Evolutionary conservation across 2,329 filamentous ascomycete species (phyloP).

Genomic region (Calonectria fujianensis): DNA sequence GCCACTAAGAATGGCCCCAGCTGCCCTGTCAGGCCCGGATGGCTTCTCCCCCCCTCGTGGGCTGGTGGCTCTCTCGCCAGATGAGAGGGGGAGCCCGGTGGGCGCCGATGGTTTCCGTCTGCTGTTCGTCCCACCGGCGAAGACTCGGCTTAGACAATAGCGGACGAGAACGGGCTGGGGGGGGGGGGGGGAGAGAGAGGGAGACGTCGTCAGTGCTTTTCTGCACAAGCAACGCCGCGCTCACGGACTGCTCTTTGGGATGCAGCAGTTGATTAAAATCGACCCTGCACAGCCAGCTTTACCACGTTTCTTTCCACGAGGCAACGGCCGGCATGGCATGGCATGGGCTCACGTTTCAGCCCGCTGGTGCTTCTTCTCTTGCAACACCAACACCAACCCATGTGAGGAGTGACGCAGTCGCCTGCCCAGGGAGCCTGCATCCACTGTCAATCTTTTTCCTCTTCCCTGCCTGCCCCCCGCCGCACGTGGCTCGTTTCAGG

Average conservation of each 20-base stretch:
- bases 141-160: not conserved
- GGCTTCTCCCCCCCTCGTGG: conserved; percentile 17
- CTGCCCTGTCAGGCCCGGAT: conserved; percentile 16
- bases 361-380: conserved; percentile 31
- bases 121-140: conserved; percentile 13
- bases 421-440: not conserved
- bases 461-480: conserved; percentile 33
- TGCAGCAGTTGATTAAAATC: conserved; percentile 15
- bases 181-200: not conserved
- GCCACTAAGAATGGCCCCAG: conserved; percentile 26
- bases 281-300: not conserved
- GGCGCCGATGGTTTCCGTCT: conserved; percentile 16
- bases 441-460: conserved; percentile 28
- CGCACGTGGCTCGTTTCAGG: conserved; percentile 47
- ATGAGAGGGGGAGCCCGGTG: conserved; percentile 17
- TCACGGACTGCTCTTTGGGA: conserved; percentile 1
- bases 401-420: conserved; percentile 10
- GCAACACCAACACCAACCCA: conserved; percentile 15
- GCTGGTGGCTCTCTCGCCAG: not conserved
- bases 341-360: conserved; percentile 53
- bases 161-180: not conserved
- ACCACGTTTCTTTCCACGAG: conserved; percentile 8
- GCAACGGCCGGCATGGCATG: conserved; percentile 40
- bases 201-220: conserved; percentile 5
- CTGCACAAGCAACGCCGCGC: not conserved